A percentile compares a stretch with the other conserved stretches of the same genome.
These are phyloP conservation scores for Coniferiporia weirii DNA, from an alignment of 1,284 basidiomycete genomes.

Conservation along the genomic window DNA sequence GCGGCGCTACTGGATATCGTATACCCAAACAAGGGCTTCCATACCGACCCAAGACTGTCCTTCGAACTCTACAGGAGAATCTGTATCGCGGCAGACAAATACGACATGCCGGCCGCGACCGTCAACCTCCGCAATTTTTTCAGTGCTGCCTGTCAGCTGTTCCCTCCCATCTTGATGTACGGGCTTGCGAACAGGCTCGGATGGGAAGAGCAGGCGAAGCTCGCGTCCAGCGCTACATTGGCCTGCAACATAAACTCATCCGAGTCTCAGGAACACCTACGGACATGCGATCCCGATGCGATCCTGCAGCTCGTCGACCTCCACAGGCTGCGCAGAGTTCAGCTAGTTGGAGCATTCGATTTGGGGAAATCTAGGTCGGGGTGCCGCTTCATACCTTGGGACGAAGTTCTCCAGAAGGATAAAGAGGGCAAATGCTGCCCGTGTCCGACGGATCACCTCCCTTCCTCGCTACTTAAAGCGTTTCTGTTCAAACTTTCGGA, in stretches of 20 bases:
- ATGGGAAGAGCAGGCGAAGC: conserved; percentile 3
- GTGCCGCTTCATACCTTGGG: not conserved
- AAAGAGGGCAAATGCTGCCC: not conserved
- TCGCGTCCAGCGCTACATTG: conserved; percentile 5
- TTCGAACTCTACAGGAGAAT: not conserved
- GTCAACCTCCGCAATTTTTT: not conserved
- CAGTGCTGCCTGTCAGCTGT: not conserved
- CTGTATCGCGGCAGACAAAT: conserved; percentile 5
- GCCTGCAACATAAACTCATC: not conserved
- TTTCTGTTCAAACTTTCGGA: too few species aligned
- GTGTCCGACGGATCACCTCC: not conserved
- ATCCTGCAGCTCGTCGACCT: not conserved
- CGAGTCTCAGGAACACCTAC: not conserved
- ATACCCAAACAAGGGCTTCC: conserved; percentile 2
- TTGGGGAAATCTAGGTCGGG: not conserved
- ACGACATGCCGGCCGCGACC: not conserved
- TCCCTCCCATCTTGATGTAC: conserved; percentile 1
- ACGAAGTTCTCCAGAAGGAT: not conserved
- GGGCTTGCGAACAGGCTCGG: conserved; percentile 1
- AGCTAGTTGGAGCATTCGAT: not conserved
- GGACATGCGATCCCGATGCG: not conserved
- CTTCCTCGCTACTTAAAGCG: too few species aligned
- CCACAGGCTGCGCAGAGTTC: not conserved
- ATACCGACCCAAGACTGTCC: not conserved
- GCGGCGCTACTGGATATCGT: conserved; percentile 4